Evolutionary conservation across 108 stramenopile species (phyloP), one percentile per base, ranked within the genome.

Genomic region (Skeletonema potamos): DNA sequence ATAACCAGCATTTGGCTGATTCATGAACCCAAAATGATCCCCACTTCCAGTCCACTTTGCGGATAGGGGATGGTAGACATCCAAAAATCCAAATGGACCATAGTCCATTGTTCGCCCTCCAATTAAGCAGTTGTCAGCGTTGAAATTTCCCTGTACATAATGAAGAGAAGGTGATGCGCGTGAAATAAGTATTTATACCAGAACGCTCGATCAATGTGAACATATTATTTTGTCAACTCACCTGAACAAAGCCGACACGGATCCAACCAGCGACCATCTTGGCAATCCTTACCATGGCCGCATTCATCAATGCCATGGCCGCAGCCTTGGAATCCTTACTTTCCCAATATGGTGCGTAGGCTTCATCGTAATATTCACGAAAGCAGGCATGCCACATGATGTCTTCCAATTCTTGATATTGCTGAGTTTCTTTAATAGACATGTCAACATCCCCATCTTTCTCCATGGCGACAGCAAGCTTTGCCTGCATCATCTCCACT

Each of bases 61-160:
- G 72, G 92, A 87, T 13, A 89, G 71, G 12, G 96, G 95, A 46
- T 86, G 82, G 70, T 88, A 90, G 18, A 84, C 69, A 51, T 98
- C 97, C 79, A 97, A 76, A 62, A 89, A 97, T 2, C 97, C 97
- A 76, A 94, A 98, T 18, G 97, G 97, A 11, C 97, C 97, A 29
- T 57, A 65, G 68, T 98, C 96, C 89, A 98, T 95, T 3, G 48
- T 51, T 26, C 81, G 63, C 1, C 96, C 96, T 22, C 72, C 83
- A 0, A 98, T 66, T 9, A 94, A 57, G 59, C 90, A 87, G 77
- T 98, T 98, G 70, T 98, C 97, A 2, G 94, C 91, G 76, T 98
- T 98, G 72, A 97, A 94, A 65, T 96, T 96, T 4, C 96, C 97
- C 72, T 41, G n/a, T n/a, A n/a, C n/a, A 41, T 12, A 12, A 15